A percentile compares a stretch with the other conserved stretches of the same genome.
Conservation (phyloP, 2,329 filamentous ascomycete species). For the Gnomoniopsis sp. region DNA sequence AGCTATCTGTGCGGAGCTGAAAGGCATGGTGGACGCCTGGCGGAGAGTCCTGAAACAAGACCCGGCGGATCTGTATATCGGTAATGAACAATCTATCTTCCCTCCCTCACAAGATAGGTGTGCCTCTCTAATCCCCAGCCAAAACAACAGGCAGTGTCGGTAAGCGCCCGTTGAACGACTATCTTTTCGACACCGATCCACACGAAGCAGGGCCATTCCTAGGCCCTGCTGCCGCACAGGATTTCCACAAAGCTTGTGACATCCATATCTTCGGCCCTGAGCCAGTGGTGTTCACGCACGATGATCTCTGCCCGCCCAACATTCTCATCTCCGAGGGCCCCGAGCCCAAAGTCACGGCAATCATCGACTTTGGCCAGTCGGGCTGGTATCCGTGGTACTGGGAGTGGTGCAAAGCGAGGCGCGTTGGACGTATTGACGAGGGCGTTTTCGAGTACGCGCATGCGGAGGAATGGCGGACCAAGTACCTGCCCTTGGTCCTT, state of each 20-base stretch:
- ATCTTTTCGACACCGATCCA: slow-evolving; percentile 19
- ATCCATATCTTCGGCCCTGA: slow-evolving; percentile 26
- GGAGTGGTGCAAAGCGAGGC: slow-evolving; percentile 29
- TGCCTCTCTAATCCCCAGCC: background rate
- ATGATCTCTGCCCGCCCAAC: slow-evolving; percentile 30
- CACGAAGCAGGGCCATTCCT: slow-evolving; percentile 24
- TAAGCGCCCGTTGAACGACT: slow-evolving; percentile 15
- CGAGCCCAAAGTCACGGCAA: slow-evolving; percentile 22
- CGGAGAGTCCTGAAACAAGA: slow-evolving; percentile 18
- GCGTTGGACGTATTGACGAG: background rate
- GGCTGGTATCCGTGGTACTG: slow-evolving; percentile 34
- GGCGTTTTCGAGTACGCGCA: background rate
- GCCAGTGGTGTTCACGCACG: slow-evolving; percentile 31
- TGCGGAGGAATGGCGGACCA: background rate
- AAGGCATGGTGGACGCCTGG: slow-evolving; percentile 16
- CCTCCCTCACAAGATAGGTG: background rate
- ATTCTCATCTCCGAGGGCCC: slow-evolving; percentile 27
- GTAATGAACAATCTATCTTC: background rate
- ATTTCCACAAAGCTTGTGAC: slow-evolving; percentile 27
- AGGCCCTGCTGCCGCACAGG: slow-evolving; percentile 12
- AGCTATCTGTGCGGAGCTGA: slow-evolving; percentile 21
- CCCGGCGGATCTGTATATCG: background rate
- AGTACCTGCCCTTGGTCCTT: background rate
- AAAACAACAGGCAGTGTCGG: background rate
- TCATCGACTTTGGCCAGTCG: slow-evolving; percentile 33